A percentile compares a stretch with the other conserved stretches of the same genome.
Evolutionary conservation across 2,329 filamentous ascomycete genomes (phyloP).

Genomic region (Sclerotinia sclerotiorum): DNA sequence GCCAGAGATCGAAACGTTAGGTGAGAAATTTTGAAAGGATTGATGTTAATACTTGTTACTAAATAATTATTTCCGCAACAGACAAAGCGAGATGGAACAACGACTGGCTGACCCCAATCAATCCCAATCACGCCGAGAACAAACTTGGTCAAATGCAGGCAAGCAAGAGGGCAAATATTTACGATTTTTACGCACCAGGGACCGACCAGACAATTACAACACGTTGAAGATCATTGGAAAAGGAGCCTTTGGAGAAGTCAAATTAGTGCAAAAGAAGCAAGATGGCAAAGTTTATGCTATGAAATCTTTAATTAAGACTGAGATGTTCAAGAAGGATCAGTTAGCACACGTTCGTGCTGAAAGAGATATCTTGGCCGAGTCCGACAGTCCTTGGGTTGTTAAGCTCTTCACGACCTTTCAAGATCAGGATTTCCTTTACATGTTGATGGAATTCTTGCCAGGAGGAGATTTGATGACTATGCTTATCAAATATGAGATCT

Average conservation of each 20-base stretch:
- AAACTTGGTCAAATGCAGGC: slow-evolving; percentile 80
- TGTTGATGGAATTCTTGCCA: slow-evolving; percentile 98
- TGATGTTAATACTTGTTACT: slow-evolving; percentile 10
- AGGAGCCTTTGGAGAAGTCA: slow-evolving; percentile 97
- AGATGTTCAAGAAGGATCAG: slow-evolving; percentile 99
- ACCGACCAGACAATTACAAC: slow-evolving; percentile 90
- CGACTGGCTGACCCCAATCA: slow-evolving; percentile 77
- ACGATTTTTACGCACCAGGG: slow-evolving; percentile 89
- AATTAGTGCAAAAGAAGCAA: slow-evolving; percentile 92
- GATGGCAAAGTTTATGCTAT: slow-evolving; percentile 97
- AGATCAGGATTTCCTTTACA: slow-evolving; percentile 92
- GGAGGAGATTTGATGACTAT: slow-evolving; percentile 99
- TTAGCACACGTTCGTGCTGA: slow-evolving; percentile 95
- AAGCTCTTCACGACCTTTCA: slow-evolving; percentile 99
- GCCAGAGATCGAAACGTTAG: slow-evolving; percentile 93
- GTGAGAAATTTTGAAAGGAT: slow-evolving; percentile 49
- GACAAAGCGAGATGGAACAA: slow-evolving; percentile 88
- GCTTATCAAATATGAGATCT: slow-evolving; percentile 99
- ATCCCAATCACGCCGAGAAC: slow-evolving; percentile 73
- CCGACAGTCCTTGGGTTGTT: slow-evolving; percentile 99
- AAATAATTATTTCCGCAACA: slow-evolving; percentile 42
- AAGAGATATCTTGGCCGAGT: slow-evolving; percentile 95
- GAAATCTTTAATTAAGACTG: slow-evolving; percentile 97
- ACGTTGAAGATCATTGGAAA: slow-evolving; percentile 99
- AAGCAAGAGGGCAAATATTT: slow-evolving; percentile 90